A percentile compares a stretch with the other conserved stretches of the same genome.
Conservation (phyloP, 2,329 filamentous ascomycete genomes). For the Sporothrix luriei region DNA sequence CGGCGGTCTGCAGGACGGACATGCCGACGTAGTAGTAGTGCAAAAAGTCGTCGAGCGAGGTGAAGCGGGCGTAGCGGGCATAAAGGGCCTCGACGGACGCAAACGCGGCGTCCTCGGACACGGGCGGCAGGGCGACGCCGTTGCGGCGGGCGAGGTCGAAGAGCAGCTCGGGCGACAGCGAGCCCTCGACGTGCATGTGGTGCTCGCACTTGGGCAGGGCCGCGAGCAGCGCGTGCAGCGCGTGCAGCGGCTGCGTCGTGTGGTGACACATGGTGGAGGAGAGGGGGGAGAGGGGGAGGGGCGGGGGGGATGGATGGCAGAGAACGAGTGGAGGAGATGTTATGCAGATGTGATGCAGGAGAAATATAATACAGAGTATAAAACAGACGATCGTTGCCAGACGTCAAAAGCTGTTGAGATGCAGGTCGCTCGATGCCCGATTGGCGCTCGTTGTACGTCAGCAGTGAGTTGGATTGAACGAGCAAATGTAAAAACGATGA, state of each 20-base stretch:
- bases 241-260: constrained; percentile 58
- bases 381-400: not conserved
- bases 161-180: constrained; percentile 68
- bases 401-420: not conserved
- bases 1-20: constrained; percentile 63
- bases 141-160: constrained; percentile 71
- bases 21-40: constrained; percentile 78
- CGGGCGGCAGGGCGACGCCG: constrained; percentile 62
- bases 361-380: not conserved
- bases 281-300: no score
- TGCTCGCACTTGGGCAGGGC: constrained; percentile 79
- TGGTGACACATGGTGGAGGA: constrained; percentile 57
- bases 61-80: constrained; percentile 67
- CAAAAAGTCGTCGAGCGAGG: constrained; percentile 72
- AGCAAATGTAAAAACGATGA: not conserved
- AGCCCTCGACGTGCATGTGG: constrained; percentile 78
- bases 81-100: constrained; percentile 60
- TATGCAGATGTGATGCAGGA: not conserved
- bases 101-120: constrained; percentile 62
- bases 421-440: not conserved
- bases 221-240: constrained; percentile 61
- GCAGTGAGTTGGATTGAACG: not conserved
- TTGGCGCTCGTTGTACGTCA: not conserved
- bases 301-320: not conserved
- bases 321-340: constrained; percentile 9